A percentile compares a stretch with the other conserved stretches of the same genome.
Conservation (phyloP, 106 monocot species). For the Platanthera zijinensis region DNA sequence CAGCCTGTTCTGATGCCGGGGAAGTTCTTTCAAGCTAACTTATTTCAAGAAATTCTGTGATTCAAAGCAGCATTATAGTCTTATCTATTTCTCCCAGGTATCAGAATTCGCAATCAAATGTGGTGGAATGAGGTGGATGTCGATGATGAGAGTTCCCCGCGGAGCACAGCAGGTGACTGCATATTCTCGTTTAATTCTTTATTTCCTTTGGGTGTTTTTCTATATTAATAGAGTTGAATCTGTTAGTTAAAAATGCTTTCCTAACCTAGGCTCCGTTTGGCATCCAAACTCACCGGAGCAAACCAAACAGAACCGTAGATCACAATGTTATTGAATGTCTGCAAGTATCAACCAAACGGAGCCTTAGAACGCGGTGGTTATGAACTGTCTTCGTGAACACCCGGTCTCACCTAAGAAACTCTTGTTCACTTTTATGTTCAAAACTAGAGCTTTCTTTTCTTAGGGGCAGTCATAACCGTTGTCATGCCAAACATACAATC, state of each 20-base stretch:
- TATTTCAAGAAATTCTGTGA: not conserved
- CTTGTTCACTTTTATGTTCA: no score
- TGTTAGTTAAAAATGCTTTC: no score
- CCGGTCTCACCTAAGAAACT: no score
- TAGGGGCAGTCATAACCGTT: no score
- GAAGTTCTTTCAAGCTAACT: not conserved
- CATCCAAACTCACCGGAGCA: not conserved
- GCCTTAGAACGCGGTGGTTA: no score
- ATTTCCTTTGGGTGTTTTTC: not conserved
- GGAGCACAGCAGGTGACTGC: slow-evolving; percentile 5
- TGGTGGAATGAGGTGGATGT: slow-evolving; percentile 19
- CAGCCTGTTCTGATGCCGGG: not conserved
- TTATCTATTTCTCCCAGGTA: slow-evolving; percentile 8
- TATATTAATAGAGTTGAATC: not conserved
- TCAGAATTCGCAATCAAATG: slow-evolving; percentile 10
- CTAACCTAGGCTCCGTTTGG: not conserved
- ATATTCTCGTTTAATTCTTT: not conserved
- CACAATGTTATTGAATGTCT: not conserved
- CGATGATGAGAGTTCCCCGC: slow-evolving; percentile 3
- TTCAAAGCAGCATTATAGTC: not conserved
- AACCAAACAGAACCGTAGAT: not conserved
- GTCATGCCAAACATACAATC: no score
- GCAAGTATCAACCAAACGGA: not conserved
- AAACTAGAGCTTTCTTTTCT: no score
- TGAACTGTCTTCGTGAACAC: no score